Evolutionary conservation across 2,329 filamentous ascomycete genomes (phyloP), one percentile per base, ranked within the genome.

Genomic region (Didymellaceae sp.): DNA sequence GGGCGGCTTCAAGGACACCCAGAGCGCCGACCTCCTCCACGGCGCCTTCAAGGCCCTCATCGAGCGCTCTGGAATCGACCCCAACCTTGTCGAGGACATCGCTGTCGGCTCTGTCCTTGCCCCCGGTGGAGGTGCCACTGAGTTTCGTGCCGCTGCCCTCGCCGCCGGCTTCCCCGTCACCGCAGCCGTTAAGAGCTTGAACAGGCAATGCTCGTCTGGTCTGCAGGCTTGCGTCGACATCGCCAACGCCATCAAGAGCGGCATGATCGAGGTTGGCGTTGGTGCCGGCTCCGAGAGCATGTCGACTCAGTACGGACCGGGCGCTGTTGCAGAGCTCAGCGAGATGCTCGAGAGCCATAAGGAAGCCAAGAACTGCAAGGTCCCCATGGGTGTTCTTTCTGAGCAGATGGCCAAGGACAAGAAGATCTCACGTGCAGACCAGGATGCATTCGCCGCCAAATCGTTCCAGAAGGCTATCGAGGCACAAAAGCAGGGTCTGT

Each of bases 201-300:
- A 97, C 82, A 82, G 94, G 67, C 93, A 97, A 79, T 99, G 94
- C 80, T 95, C 90, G 11, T 92, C 88, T 30, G 93, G 94, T 45
- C 83, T 97, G 22, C 91, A 97, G 76, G 93, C 94, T 18, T 91
- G 90, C 69, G 88, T 94, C 53, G 93, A 97, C 73, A 88, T 97
- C 68, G 93, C 93, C 62, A 96, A 97, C 79, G 90, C 90, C 63
- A 95, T 99, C 77, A 85, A 85, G 69, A 74, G 85, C 5, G 94
- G 92, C 66, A 96, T 96, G 89, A 97, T 97, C 69, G 93, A 97
- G 61, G 78, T 97, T 57, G 94, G 94, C 64, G 86, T 97, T 63
- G 94, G 93, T 62, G 92, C 92, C 16, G 94, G 94, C 68, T 91
- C 96, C 18, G 94, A 99, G 85, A 94, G 89, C 80, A 99, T 99